A percentile compares a stretch with the other conserved stretches of the same genome.
Conservation (phyloP, 257 asterid species). For the Ilex aquifolium region DNA sequence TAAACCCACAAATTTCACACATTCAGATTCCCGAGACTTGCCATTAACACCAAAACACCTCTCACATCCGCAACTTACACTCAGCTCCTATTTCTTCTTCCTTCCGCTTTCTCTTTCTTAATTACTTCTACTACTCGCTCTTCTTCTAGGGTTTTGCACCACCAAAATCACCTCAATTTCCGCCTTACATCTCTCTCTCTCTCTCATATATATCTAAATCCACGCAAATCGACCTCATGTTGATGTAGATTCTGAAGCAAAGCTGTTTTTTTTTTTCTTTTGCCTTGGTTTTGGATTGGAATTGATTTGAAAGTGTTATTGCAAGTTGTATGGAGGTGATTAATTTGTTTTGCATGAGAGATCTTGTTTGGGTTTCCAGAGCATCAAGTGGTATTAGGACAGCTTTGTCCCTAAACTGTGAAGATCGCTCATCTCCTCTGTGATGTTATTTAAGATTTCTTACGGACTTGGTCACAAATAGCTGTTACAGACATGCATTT, state of each 20-base stretch:
- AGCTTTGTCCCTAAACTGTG: not conserved
- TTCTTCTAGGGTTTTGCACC: conserved; percentile 63
- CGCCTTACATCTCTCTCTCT: not conserved
- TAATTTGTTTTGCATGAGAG: conserved; percentile 16
- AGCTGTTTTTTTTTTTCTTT: conserved; percentile 1
- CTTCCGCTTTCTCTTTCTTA: conserved; percentile 23
- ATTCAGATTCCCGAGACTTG: conserved; percentile 46
- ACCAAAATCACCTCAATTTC: conserved; percentile 2
- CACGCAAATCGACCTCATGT: not conserved
- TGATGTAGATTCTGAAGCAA: conserved; percentile 1
- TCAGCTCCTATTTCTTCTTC: conserved; percentile 8
- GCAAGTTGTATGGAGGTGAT: too few species aligned
- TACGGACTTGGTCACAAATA: conserved; percentile 12
- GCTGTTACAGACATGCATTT: conserved; percentile 67
- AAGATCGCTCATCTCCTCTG: not conserved
- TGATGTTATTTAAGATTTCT: conserved; percentile 22
- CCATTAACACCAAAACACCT: conserved; percentile 17
- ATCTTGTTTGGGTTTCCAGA: conserved; percentile 10
- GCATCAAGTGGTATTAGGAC: not conserved
- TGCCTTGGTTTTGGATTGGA: conserved; percentile 16
- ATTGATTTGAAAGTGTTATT: conserved; percentile 25
- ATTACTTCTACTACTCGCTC: conserved; percentile 15
- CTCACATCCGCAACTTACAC: not conserved
- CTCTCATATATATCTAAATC: too few species aligned
- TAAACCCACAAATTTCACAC: not conserved